phyloP scores from a whole-genome alignment of 179 eudicot genomes.

The Beta corolliflora region DNA sequence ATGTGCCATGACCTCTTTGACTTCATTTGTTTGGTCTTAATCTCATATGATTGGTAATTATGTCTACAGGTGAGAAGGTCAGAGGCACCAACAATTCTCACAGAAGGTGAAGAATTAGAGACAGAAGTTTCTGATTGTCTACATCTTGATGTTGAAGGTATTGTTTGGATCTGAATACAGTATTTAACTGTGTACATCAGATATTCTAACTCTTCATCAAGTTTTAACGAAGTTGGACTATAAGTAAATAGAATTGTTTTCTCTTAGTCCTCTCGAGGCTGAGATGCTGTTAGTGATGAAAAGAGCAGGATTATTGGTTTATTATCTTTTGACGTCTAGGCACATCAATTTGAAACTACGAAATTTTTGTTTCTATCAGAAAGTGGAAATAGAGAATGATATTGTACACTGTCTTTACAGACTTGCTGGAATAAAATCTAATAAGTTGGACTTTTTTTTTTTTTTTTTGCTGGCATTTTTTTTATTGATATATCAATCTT shows the following conservation, averaged over 20 bases:
- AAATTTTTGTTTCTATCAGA: not conserved
- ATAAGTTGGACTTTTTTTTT: not conserved
- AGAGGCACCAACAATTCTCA: slow-evolving; percentile 42
- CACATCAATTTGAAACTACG: not conserved
- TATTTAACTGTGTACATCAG: not conserved
- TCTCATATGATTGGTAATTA: not conserved
- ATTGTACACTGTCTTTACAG: not conserved
- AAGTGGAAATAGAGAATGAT: not conserved
- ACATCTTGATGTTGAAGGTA: slow-evolving; percentile 56
- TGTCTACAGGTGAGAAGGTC: slow-evolving; percentile 56
- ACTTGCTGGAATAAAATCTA: not conserved
- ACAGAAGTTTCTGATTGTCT: slow-evolving; percentile 34
- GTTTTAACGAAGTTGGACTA: not conserved
- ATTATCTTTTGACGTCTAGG: not conserved
- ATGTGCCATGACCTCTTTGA: not conserved
- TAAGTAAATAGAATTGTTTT: not conserved
- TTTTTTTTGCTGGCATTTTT: not conserved
- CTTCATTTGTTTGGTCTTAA: not conserved
- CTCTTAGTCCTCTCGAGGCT: not conserved
- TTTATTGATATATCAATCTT: not conserved
- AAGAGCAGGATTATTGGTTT: not conserved
- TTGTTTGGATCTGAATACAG: not conserved
- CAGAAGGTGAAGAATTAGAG: slow-evolving; percentile 36
- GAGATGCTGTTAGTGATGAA: too few relatives aligned
- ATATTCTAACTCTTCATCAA: not conserved